These are phyloP conservation scores for Ceratocystiopsis brevicomis DNA, from an alignment of 2,329 filamentous ascomycete species.

Conservation along the genomic window DNA sequence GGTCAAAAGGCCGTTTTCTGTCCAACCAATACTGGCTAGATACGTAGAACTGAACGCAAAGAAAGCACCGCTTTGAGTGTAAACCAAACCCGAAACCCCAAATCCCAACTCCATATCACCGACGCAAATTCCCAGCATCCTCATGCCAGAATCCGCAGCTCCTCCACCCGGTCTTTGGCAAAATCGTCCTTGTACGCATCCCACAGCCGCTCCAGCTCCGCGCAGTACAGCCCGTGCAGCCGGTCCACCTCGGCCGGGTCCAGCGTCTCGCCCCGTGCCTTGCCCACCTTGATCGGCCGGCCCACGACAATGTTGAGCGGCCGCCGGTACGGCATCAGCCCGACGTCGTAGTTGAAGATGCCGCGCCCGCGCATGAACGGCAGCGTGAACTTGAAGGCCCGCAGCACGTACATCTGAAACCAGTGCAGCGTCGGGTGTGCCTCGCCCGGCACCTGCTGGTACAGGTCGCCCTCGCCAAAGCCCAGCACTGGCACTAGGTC, in stretches of 20 bases:
- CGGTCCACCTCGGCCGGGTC: slow-evolving; percentile 59
- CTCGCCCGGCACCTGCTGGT: slow-evolving; percentile 68
- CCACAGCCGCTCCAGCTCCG: slow-evolving; percentile 56
- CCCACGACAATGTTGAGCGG: slow-evolving; percentile 84
- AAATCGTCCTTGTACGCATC: slow-evolving; percentile 63
- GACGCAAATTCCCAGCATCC: too few species aligned
- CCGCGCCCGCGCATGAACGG: slow-evolving; percentile 79
- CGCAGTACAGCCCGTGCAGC: slow-evolving; percentile 61
- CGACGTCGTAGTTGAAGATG: slow-evolving; percentile 95
- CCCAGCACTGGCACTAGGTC: slow-evolving; percentile 82
- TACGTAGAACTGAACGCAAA: too few species aligned
- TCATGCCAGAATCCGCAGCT: slow-evolving; percentile 41
- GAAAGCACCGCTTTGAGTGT: too few species aligned
- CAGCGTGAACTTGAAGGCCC: slow-evolving; percentile 76
- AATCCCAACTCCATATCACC: too few species aligned
- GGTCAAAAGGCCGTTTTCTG: too few species aligned
- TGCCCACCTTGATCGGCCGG: slow-evolving; percentile 52
- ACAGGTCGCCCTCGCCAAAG: slow-evolving; percentile 92
- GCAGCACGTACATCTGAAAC: slow-evolving; percentile 68
- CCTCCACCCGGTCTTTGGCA: slow-evolving; percentile 39
- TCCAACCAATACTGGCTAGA: too few species aligned
- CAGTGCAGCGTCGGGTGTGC: slow-evolving; percentile 63
- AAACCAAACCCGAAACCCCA: too few species aligned
- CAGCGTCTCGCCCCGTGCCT: slow-evolving; percentile 35
- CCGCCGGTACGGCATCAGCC: slow-evolving; percentile 79